phyloP scores from a whole-genome alignment of 305 asterid genomes.

The Fraxinus ornus region DNA sequence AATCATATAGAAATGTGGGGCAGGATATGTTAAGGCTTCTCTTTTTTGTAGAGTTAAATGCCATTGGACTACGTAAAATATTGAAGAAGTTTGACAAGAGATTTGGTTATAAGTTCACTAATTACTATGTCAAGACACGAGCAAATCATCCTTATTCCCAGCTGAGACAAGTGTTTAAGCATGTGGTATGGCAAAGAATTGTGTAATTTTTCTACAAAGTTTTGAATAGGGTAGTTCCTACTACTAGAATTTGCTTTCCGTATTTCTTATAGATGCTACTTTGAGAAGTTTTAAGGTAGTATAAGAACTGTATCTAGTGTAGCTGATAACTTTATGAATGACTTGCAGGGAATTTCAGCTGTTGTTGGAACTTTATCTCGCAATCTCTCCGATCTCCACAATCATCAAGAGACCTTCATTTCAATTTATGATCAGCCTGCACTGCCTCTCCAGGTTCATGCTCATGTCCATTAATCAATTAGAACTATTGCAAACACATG shows the following conservation, averaged over 20 bases:
- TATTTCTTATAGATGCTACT: neutral
- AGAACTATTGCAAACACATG: constrained; percentile 15
- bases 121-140: constrained; percentile 79
- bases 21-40: constrained; percentile 59
- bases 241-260: neutral
- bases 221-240: neutral
- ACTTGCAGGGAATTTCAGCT: constrained; percentile 66
- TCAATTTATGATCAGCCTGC: constrained; percentile 72
- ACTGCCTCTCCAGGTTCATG: constrained; percentile 47
- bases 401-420: constrained; percentile 37
- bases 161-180: constrained; percentile 75
- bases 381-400: constrained; percentile 62
- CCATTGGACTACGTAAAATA: constrained; percentile 71
- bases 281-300: neutral
- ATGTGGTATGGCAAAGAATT: constrained; percentile 52
- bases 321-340: constrained; percentile 11
- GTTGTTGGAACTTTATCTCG: constrained; percentile 77
- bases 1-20: constrained; percentile 61
- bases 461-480: constrained; percentile 22
- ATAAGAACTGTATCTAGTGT: neutral
- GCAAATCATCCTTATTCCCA: constrained; percentile 89
- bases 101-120: constrained; percentile 68
- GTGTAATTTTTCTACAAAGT: neutral
- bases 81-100: constrained; percentile 82
- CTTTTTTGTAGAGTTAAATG: constrained; percentile 63